These are phyloP conservation scores for Dianthus caryophyllus DNA, from an alignment of 148 eudicot species.

Conservation along the genomic window DNA sequence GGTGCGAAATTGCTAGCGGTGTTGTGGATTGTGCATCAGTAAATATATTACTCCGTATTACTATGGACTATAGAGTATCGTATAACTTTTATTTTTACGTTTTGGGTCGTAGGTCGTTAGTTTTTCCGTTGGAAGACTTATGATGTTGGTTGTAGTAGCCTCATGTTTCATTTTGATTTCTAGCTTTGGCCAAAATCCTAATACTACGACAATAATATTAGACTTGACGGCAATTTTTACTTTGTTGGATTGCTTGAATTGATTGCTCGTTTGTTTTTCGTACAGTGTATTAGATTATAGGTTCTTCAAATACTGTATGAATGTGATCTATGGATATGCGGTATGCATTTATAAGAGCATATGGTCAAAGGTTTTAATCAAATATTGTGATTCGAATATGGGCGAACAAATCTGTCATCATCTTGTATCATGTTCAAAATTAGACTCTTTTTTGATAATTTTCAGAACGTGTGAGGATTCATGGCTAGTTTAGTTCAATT, in stretches of 20 bases:
- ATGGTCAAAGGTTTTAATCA: too few relatives aligned
- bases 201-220: too few relatives aligned
- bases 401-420: background rate
- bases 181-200: background rate
- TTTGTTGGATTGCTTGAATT: background rate
- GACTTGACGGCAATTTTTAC: too few relatives aligned
- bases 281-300: background rate
- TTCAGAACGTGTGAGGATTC: conserved; percentile 22
- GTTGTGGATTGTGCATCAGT: too few relatives aligned
- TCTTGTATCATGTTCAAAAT: background rate
- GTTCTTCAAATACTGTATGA: too few relatives aligned
- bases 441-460: background rate
- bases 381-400: too few relatives aligned
- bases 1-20: background rate
- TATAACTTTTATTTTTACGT: background rate
- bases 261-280: background rate
- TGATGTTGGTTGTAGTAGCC: background rate
- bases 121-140: background rate
- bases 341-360: too few relatives aligned
- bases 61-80: too few relatives aligned
- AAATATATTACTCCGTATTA: too few relatives aligned
- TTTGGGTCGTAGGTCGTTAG: background rate
- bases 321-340: too few relatives aligned
- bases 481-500: conserved; percentile 46
- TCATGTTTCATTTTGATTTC: background rate